phyloP scores from a whole-genome alignment of 495 filamentous ascomycete genomes.

The Penicillium herquei region DNA sequence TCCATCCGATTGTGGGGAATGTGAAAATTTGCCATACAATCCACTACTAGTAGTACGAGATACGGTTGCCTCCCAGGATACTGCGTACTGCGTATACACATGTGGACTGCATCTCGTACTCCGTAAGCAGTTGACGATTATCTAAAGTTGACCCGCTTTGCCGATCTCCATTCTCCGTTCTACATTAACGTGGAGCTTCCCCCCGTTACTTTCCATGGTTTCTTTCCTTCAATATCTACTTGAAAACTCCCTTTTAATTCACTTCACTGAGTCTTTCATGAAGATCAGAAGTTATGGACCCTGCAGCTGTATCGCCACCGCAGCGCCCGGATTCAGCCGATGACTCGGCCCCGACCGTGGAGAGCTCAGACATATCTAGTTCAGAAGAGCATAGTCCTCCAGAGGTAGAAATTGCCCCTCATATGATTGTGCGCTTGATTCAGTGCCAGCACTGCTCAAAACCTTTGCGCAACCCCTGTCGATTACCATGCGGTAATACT shows the following conservation, averaged over 20 bases:
- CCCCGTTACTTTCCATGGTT: conserved; percentile 8
- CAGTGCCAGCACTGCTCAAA: conserved; percentile 75
- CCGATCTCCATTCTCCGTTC: conserved; percentile 11
- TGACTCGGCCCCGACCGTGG: conserved; percentile 9
- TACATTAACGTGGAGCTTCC: conserved; percentile 3
- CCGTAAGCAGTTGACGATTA: conserved; percentile 9
- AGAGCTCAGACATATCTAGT: conserved; percentile 13
- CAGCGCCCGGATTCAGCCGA: conserved; percentile 8
- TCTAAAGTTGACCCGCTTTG: conserved; percentile 26
- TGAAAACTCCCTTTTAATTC: background rate
- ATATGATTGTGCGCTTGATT: conserved; percentile 62
- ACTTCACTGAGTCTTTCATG: background rate
- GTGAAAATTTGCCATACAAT: too few relatives aligned
- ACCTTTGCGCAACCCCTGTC: conserved; percentile 65
- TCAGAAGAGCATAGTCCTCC: conserved; percentile 40
- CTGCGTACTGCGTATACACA: too few relatives aligned
- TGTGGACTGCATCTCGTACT: too few relatives aligned
- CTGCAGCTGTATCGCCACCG: conserved; percentile 13
- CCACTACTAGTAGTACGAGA: too few relatives aligned
- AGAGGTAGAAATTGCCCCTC: conserved; percentile 41
- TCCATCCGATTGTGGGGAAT: too few relatives aligned
- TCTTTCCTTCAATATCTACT: background rate
- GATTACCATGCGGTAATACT: conserved; percentile 79
- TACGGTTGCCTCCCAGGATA: too few relatives aligned
- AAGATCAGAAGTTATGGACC: conserved; percentile 29